These are phyloP conservation scores for Arthrobotrys sinensis DNA, from an alignment of 2,329 filamentous ascomycete genomes.

Conservation along the genomic window DNA sequence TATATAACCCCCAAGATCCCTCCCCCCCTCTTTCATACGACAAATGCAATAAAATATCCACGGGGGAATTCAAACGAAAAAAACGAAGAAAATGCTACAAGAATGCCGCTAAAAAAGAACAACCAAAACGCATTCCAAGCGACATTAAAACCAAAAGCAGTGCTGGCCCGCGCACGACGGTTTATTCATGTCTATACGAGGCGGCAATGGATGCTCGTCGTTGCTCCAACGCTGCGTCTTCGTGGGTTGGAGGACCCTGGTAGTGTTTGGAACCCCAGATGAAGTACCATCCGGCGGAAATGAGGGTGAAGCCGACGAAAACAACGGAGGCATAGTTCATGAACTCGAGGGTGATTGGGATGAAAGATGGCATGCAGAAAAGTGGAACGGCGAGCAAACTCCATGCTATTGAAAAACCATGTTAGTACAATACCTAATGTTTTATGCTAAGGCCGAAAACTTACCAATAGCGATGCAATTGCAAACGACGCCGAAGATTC, in stretches of 20 bases:
- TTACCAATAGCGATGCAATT: constrained; percentile 78
- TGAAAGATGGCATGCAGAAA: constrained; percentile 79
- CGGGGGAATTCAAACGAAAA: constrained; percentile 1
- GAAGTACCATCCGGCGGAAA: constrained; percentile 78
- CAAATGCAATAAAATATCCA: constrained; percentile 11
- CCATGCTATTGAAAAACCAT: constrained; percentile 71
- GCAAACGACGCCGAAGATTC: constrained; percentile 74
- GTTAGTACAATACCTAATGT: constrained; percentile 56
- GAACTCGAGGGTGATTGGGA: constrained; percentile 74
- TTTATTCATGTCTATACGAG: constrained; percentile 45
- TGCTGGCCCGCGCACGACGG: constrained; percentile 15
- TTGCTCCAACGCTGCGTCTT: constrained; percentile 50
- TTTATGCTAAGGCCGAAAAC: constrained; percentile 63
- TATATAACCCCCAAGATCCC: not conserved
- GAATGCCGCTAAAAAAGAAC: constrained; percentile 50
- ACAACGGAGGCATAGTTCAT: constrained; percentile 84
- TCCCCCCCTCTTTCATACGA: not conserved
- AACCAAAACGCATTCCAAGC: constrained; percentile 24
- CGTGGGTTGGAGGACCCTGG: constrained; percentile 72
- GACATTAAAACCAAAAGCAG: constrained; percentile 16
- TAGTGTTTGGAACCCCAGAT: constrained; percentile 80
- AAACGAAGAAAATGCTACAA: constrained; percentile 24
- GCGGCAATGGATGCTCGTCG: constrained; percentile 56
- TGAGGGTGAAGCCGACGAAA: constrained; percentile 76
- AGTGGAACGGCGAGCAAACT: constrained; percentile 78